Percentiles rank a stretch among this genome's conserved stretches.
Evolutionary conservation across 257 asterid species (phyloP).

Genomic region (Nicotiana noctiflora): DNA sequence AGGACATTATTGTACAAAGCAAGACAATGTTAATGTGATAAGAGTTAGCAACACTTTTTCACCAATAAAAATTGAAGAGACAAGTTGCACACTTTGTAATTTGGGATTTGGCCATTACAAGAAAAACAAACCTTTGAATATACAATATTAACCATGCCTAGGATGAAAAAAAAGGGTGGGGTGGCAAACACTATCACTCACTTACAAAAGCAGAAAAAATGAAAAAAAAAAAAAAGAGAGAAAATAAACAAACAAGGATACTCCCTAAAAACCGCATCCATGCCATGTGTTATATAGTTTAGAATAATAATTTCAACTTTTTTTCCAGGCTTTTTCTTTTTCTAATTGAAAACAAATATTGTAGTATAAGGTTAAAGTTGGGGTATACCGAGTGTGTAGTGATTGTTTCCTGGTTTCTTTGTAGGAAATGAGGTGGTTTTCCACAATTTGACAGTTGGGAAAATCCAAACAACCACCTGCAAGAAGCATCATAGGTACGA

Average conservation of each 20-base stretch:
- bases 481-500: slow-evolving; percentile 12
- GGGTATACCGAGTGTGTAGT: slow-evolving; percentile 30
- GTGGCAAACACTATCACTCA: slow-evolving; percentile 27
- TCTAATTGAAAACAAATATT: slow-evolving; percentile 25
- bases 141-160: slow-evolving; percentile 6
- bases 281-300: slow-evolving; percentile 41
- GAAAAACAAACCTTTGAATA: slow-evolving; percentile 9
- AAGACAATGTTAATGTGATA: not conserved
- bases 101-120: slow-evolving; percentile 19
- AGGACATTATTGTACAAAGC: not conserved
- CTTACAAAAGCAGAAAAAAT: not conserved
- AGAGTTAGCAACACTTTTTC: not conserved
- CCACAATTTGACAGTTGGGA: slow-evolving; percentile 38
- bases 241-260: slow-evolving; percentile 19
- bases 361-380: slow-evolving; percentile 35
- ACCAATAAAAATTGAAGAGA: not conserved
- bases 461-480: slow-evolving; percentile 47
- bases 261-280: slow-evolving; percentile 53
- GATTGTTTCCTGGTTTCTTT: slow-evolving; percentile 20
- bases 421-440: slow-evolving; percentile 34
- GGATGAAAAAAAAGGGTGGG: slow-evolving; percentile 13
- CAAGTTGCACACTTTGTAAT: slow-evolving; percentile 13
- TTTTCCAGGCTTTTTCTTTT: slow-evolving; percentile 5
- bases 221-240: not conserved
- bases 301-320: slow-evolving; percentile 22